Percentiles rank a stretch among this genome's conserved stretches.
Conservation (phyloP, 306 rosid genomes). For the Citrullus amarus region DNA sequence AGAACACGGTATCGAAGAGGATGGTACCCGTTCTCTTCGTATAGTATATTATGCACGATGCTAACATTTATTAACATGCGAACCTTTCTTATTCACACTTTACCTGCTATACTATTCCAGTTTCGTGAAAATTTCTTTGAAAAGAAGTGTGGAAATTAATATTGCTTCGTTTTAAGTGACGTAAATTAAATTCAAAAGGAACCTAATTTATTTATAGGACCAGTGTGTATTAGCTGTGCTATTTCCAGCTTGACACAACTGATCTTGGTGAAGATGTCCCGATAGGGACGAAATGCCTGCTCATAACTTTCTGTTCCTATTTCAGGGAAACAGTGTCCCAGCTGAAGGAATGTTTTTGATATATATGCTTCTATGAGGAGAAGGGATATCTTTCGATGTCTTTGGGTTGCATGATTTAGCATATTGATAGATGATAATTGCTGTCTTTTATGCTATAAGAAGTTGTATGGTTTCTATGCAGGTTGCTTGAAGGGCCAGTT, state of each 20-base stretch:
- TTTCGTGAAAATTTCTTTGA: not conserved
- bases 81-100: not conserved
- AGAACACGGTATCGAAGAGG: not conserved
- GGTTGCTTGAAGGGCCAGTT: constrained; percentile 4
- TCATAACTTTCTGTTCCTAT: not conserved
- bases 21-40: not conserved
- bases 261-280: not conserved
- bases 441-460: not conserved
- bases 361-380: not conserved
- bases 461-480: constrained; percentile 12
- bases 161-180: not conserved
- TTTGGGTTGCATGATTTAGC: not conserved
- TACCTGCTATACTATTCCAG: not conserved
- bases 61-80: not conserved
- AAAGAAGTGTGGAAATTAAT: not conserved
- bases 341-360: not conserved
- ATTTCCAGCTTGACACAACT: not conserved
- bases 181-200: not conserved
- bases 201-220: not conserved
- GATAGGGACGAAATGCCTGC: not conserved
- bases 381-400: not conserved
- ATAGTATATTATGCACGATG: not conserved
- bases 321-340: not conserved
- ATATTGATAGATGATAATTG: not conserved
- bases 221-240: not conserved